These are phyloP conservation scores for Mycena crocata DNA, from an alignment of 768 basidiomycete species.

Conservation along the genomic window DNA sequence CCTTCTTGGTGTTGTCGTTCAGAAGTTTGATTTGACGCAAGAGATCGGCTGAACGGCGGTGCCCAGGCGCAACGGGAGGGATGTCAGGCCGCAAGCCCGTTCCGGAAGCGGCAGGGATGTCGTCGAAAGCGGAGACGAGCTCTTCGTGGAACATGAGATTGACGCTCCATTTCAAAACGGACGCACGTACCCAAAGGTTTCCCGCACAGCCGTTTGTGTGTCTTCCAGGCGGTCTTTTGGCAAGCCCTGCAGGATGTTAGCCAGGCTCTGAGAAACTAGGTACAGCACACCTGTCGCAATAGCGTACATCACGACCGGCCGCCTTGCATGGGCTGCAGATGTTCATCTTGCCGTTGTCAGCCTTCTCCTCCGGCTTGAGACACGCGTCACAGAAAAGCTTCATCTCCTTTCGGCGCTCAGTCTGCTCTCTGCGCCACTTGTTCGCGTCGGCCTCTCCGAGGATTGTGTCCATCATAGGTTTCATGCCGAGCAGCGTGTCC, in stretches of 20 bases:
- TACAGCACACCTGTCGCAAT: slow-evolving; percentile 13
- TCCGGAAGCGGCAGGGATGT: not conserved
- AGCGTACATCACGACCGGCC: slow-evolving; percentile 25
- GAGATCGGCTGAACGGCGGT: slow-evolving; percentile 23
- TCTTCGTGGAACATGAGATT: slow-evolving; percentile 4
- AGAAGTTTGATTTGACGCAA: slow-evolving; percentile 23
- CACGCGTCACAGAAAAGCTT: slow-evolving; percentile 29
- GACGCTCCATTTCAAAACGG: not conserved
- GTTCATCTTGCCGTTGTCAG: slow-evolving; percentile 24
- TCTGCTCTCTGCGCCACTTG: slow-evolving; percentile 21
- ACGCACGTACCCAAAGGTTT: slow-evolving; percentile 18
- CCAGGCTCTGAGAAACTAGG: not conserved
- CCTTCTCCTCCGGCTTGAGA: slow-evolving; percentile 27
- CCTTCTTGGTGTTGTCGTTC: slow-evolving; percentile 17
- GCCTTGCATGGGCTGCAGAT: slow-evolving; percentile 22
- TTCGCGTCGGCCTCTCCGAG: slow-evolving; percentile 13
- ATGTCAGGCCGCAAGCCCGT: not conserved
- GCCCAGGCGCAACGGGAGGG: slow-evolving; percentile 6
- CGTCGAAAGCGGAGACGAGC: slow-evolving; percentile 10
- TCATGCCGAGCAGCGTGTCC: not conserved
- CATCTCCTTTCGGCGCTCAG: slow-evolving; percentile 27
- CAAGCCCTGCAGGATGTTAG: slow-evolving; percentile 17
- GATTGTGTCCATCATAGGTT: not conserved
- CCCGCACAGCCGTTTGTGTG: slow-evolving; percentile 21
- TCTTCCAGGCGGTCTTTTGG: slow-evolving; percentile 24